Conservation (phyloP, 768 basidiomycete species). For the Cystofilobasidium macerans region DNA sequence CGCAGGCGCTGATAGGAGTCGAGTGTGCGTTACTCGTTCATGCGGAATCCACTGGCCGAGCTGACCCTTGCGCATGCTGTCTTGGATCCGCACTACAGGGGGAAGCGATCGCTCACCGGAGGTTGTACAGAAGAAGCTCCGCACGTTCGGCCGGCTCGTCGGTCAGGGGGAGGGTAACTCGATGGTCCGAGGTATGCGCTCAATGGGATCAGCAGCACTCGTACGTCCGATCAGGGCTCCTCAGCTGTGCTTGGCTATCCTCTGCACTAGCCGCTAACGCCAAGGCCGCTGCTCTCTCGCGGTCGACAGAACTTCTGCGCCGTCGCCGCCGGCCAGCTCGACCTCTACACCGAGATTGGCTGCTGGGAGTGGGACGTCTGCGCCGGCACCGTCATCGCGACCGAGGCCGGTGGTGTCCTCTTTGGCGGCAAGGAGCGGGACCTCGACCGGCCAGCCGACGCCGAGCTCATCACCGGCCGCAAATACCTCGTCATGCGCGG, state of each 20-base stretch:
- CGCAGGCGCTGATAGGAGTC: slow-evolving; percentile 61
- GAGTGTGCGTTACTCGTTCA: slow-evolving; percentile 46
- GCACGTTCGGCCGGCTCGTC: slow-evolving; percentile 62
- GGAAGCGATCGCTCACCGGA: slow-evolving; percentile 52
- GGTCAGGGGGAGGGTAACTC: slow-evolving; percentile 53
- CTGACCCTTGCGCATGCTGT: background rate
- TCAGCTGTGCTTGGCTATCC: too few relatives aligned
- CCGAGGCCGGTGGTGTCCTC: slow-evolving; percentile 74
- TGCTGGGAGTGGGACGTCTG: slow-evolving; percentile 51
- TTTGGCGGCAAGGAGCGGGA: slow-evolving; percentile 49
- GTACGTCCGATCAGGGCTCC: too few relatives aligned
- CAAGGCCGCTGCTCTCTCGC: slow-evolving; percentile 50
- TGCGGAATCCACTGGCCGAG: slow-evolving; percentile 46
- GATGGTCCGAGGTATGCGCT: slow-evolving; percentile 63
- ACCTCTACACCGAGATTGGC: slow-evolving; percentile 65
- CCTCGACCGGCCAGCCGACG: slow-evolving; percentile 42
- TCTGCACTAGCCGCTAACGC: too few relatives aligned
- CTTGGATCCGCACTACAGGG: slow-evolving; percentile 22
- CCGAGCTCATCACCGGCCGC: slow-evolving; percentile 61
- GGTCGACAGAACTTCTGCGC: slow-evolving; percentile 56
- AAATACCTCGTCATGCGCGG: slow-evolving; percentile 60
- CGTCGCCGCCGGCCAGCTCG: slow-evolving; percentile 76
- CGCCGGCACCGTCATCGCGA: slow-evolving; percentile 80
- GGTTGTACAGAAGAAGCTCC: slow-evolving; percentile 50
- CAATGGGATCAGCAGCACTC: slow-evolving; percentile 69